Evolutionary conservation across 768 basidiomycete species (phyloP), one percentile per base, ranked within the genome.

Genomic region (Porphyrellus cyaneotinctus): DNA sequence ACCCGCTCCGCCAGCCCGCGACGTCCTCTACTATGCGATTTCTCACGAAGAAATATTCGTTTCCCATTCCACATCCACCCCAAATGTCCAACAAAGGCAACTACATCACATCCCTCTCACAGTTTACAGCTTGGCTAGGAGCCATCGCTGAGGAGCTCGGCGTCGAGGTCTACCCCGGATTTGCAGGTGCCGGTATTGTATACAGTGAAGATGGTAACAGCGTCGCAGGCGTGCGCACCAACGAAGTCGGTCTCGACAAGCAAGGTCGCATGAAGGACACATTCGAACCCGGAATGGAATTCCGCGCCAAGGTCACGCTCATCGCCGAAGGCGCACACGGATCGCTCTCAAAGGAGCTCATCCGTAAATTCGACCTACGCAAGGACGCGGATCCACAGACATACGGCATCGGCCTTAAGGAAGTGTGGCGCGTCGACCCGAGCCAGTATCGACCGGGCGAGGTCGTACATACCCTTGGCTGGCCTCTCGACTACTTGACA

Each of bases 301-400:
- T 99, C 75, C 83, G 85, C 33, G 85, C 95, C 30, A 92, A 89
- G 61, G 86, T 94, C 38, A 95, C 93, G 0, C 77, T 99, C 6
- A 80, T 99, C 42, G 95, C 91, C 0, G 95, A 98, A 69, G 97
- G 95, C 35, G 92, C 94, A 3, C 95, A 97, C 56, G 97, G 97
- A 0, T 89, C 86, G 7, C 77, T 98, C 13, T 83, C 88, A 4
- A 95, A 98, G 69, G 77, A 84, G 47, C 81, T 85, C 4, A 82
- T 91, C 51, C 75, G 77, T 20, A 79, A 82, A 60, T 95, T 94
- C 71, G 74, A 84, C 46, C 75, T 98, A 11, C 74, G 93, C 57
- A 81, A 71, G 63, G 53, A 74, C 18, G 65, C 71, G 2, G 87
- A 95, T 69, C 87, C 88, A 2, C 97, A 98, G 74, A 98, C 95